Evolutionary conservation across 345 rosid species (phyloP), one percentile per base, ranked within the genome.

Genomic region (Pistacia integerrima): DNA sequence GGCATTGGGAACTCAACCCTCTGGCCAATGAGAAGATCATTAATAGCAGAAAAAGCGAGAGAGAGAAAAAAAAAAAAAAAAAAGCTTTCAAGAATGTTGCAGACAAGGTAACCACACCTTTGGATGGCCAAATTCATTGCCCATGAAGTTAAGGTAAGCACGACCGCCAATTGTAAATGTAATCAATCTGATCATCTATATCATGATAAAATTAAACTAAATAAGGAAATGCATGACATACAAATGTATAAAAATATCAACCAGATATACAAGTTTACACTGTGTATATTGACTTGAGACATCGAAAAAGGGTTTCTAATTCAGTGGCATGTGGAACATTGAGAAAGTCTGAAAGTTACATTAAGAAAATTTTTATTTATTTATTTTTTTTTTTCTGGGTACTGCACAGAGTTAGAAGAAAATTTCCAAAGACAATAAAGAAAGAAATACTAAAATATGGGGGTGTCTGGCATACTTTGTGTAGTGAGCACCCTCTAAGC

Each of bases 41-140:
- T 78, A 87, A 75, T 73, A 67, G 76, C 54, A 70, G 68, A 72
- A 69, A 71, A 83, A 57, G 25, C 25, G 25, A 25, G 25, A 25
- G 25, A 17, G 5, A 30, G 30, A 59, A 61, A 33, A 69, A 67
- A 69, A 82, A 67, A 69, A 82, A 57, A 16, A 11, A 49, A 30
- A 59, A 61, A 33, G 52, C 51, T 35, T 68, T 79, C 35, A 22
- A 12, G 18, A 69, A 56, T 59, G 70, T 55, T 56, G 25, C 28
- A 78, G 63, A 9, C 52, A 55, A 59, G 65, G 60, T 48, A 81
- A 77, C 61, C 83, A 68, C 78, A 93, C 99, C 89, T 85, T 82
- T 38, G 99, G 97, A 86, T 95, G 99, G 80, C 94, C 99, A 86
- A 95, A 95, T 86, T 95, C 99, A 70, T 95, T 93, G 75, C 99